phyloP scores from a whole-genome alignment of 2,329 filamentous ascomycete species.

The Trichoderma aggressivum region DNA sequence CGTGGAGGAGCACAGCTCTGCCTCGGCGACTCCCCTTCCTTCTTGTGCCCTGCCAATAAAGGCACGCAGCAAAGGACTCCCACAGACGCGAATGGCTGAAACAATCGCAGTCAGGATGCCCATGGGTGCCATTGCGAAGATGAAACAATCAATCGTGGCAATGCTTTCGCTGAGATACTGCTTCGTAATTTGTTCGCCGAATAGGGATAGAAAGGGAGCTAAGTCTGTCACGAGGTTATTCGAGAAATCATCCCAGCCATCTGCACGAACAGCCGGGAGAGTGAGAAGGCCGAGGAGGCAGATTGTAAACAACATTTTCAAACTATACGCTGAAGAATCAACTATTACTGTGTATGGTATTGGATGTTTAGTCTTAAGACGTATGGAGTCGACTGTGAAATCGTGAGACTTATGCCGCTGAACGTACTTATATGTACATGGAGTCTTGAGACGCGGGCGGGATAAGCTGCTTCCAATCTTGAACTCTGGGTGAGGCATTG shows the following conservation, averaged over 20 bases:
- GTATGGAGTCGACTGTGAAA: too few relatives aligned
- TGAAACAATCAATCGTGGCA: background rate
- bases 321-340: background rate
- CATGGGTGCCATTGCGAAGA: background rate
- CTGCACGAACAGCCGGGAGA: background rate
- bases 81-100: background rate
- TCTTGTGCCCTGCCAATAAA: background rate
- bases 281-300: background rate
- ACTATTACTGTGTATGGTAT: too few relatives aligned
- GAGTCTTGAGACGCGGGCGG: too few relatives aligned
- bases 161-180: background rate
- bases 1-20: slow-evolving; percentile 3
- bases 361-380: too few relatives aligned
- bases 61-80: background rate
- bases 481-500: too few relatives aligned
- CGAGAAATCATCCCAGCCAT: background rate
- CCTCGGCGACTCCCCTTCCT: background rate
- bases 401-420: too few relatives aligned
- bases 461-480: too few relatives aligned
- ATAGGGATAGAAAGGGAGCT: background rate
- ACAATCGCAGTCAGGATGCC: background rate
- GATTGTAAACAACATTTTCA: background rate
- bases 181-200: background rate
- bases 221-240: background rate
- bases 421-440: too few relatives aligned